Evolutionary conservation across 108 stramenopile genomes (phyloP).

Genomic region (Stephanodiscus triporus): DNA sequence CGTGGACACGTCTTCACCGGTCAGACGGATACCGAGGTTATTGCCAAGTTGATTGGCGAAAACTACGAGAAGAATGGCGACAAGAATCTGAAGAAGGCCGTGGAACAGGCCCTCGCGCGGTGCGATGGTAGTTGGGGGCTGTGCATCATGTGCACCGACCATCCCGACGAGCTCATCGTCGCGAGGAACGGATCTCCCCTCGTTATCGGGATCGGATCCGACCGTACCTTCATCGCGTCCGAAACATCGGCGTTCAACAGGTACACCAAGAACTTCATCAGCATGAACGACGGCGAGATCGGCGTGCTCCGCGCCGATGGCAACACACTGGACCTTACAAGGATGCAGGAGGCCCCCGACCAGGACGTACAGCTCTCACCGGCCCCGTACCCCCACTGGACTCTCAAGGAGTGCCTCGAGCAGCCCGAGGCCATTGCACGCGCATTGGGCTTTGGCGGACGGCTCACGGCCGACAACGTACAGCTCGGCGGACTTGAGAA

Average conservation of each 20-base stretch:
- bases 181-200: conserved; percentile 98
- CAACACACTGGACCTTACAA: conserved; percentile 83
- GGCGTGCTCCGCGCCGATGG: conserved; percentile 94
- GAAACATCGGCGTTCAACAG: conserved; percentile 98
- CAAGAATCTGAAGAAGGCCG: conserved; percentile 75
- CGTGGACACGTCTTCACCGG: conserved; percentile 86
- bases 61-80: conserved; percentile 55
- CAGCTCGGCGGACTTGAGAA: conserved; percentile 89
- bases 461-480: conserved; percentile 70
- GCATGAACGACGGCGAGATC: conserved; percentile 99
- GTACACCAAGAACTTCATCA: conserved; percentile 98
- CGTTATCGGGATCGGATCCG: conserved; percentile 95
- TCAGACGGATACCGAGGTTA: too few relatives aligned
- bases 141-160: conserved; percentile 80
- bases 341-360: conserved; percentile 91
- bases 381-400: conserved; percentile 97
- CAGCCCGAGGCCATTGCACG: conserved; percentile 77
- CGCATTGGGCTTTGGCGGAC: conserved; percentile 90
- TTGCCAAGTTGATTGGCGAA: conserved; percentile 94
- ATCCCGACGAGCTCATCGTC: conserved; percentile 93
- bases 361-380: conserved; percentile 92
- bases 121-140: conserved; percentile 98
- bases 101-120: conserved; percentile 76
- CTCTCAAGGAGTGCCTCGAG: conserved; percentile 87
- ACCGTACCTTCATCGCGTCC: conserved; percentile 93